Evolutionary conservation across 805 yeast genomes (phyloP).

Genomic region (Candida saitoana): DNA sequence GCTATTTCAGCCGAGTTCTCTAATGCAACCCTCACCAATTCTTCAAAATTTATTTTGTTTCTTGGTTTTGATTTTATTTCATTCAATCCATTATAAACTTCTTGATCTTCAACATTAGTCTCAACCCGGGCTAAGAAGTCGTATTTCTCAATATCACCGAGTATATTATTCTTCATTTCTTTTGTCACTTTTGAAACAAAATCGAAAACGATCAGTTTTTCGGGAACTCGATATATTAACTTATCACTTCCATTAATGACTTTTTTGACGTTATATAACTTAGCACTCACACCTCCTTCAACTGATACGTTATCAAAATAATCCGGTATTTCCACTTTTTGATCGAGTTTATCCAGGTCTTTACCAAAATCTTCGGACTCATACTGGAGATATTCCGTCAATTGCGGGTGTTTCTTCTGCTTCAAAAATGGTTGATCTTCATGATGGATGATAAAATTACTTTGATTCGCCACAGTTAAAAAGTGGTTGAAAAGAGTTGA

Average conservation of each 20-base stretch:
- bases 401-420: constrained; percentile 14
- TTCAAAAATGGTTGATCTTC: constrained; percentile 31
- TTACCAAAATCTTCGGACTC: constrained; percentile 22
- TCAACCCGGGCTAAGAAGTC: constrained; percentile 17
- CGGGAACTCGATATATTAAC: constrained; percentile 62
- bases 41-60: constrained; percentile 40
- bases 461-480: constrained; percentile 24
- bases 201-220: constrained; percentile 62
- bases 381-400: constrained; percentile 29
- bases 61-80: constrained; percentile 29
- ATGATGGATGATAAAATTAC: constrained; percentile 29
- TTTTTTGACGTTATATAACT: constrained; percentile 17
- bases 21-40: constrained; percentile 42
- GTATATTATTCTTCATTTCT: constrained; percentile 22
- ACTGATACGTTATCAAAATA: constrained; percentile 24
- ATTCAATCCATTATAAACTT: constrained; percentile 23
- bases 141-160: constrained; percentile 21
- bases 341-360: constrained; percentile 16
- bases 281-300: constrained; percentile 18
- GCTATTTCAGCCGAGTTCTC: constrained; percentile 10
- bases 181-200: constrained; percentile 52
- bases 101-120: constrained; percentile 15
- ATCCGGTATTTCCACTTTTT: constrained; percentile 25
- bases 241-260: constrained; percentile 28
- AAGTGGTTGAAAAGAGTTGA: constrained; percentile 41